These are phyloP conservation scores for Podila clonocystis DNA, from an alignment of 192 early-diverging fungal species.

Conservation along the genomic window DNA sequence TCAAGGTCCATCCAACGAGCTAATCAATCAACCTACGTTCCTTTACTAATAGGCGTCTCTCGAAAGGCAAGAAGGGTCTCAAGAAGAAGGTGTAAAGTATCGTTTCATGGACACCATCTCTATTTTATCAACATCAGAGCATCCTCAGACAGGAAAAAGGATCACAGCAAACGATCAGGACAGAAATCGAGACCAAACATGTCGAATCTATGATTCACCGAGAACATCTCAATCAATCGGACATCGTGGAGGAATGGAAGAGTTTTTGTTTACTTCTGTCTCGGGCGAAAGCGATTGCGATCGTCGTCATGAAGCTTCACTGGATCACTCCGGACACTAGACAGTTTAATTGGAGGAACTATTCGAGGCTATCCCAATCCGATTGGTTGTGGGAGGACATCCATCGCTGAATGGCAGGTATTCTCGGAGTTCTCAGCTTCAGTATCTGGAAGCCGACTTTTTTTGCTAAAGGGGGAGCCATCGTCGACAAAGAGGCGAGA, in stretches of 20 bases:
- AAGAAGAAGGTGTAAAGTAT: slow-evolving; percentile 97
- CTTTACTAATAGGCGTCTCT: slow-evolving; percentile 79
- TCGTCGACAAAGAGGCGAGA: too few species aligned
- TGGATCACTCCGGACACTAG: too few species aligned
- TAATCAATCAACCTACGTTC: background rate
- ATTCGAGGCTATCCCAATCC: too few species aligned
- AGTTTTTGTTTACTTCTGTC: slow-evolving; percentile 3
- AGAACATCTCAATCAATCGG: slow-evolving; percentile 4
- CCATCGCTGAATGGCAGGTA: too few species aligned
- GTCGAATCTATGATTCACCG: background rate
- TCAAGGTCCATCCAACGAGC: background rate
- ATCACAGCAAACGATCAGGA: background rate
- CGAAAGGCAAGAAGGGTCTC: slow-evolving; percentile 98
- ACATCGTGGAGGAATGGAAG: slow-evolving; percentile 1
- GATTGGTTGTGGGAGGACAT: too few species aligned
- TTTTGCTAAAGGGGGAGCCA: too few species aligned
- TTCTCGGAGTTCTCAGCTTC: too few species aligned
- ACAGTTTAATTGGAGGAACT: too few species aligned
- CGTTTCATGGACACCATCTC: slow-evolving; percentile 22
- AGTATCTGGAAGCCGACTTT: too few species aligned
- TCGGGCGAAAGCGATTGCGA: background rate
- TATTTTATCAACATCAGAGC: background rate
- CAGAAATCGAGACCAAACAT: background rate
- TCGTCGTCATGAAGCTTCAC: background rate
- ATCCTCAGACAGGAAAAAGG: background rate